Evolutionary conservation across 1,284 basidiomycete species (phyloP).

Genomic region (Sporisorium exsertum): DNA sequence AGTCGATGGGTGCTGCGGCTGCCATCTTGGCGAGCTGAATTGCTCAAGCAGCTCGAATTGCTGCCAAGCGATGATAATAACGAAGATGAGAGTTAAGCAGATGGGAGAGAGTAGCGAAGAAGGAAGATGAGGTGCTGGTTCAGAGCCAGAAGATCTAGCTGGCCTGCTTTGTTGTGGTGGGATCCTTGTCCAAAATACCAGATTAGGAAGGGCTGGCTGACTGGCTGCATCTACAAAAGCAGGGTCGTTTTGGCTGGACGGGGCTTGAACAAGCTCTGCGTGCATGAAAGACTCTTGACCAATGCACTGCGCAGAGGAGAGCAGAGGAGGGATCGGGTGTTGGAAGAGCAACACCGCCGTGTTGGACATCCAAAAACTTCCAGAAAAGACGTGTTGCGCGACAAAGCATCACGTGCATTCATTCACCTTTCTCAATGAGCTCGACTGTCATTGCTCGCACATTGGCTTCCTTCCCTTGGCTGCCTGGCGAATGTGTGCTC

Average conservation of each 20-base stretch:
- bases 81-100: neutral
- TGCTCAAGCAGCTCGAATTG: neutral
- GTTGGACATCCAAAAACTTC: conserved; percentile 9
- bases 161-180: conserved; percentile 15
- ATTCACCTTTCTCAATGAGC: no score
- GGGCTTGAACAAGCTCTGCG: conserved; percentile 26
- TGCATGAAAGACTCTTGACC: conserved; percentile 22
- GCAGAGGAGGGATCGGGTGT: neutral
- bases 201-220: conserved; percentile 22
- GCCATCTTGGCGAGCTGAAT: conserved; percentile 25
- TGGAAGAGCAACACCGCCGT: neutral
- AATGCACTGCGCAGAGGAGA: neutral
- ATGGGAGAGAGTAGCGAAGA: neutral
- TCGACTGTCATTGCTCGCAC: neutral
- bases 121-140: conserved; percentile 2
- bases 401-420: conserved; percentile 29
- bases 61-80: neutral
- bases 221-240: neutral
- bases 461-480: neutral
- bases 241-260: conserved; percentile 21
- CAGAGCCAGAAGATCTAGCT: conserved; percentile 8
- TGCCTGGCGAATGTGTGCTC: neutral
- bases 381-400: conserved; percentile 33
- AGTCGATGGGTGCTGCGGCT: conserved; percentile 26
- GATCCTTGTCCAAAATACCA: conserved; percentile 4